Base-by-base conservation (phyloP, 2,329 filamentous ascomycete species). In the Fusarium nanum region DNA sequence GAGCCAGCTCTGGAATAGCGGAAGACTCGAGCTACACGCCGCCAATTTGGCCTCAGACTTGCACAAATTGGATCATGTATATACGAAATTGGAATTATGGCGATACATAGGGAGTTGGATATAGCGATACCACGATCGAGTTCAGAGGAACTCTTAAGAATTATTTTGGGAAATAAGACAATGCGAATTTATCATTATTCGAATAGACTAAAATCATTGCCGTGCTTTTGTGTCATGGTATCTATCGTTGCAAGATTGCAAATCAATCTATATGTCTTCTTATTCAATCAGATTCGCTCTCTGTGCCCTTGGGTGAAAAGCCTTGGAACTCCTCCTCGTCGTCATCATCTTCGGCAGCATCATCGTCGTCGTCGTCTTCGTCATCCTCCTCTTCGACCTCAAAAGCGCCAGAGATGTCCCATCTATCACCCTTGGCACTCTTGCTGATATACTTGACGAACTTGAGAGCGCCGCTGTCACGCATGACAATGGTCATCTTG, bases 371-470 rank as follows among this genome's bases (percentile, higher is more conserved):
- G 2, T 79, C 81, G 0, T 81, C 76, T 81, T 81, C 81, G 1
- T 81, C 83, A 2, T 86, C 86, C 40, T 83, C 78, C 62, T 88
- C 86, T 68, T 87, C 86, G 32, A 97, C 91, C 25, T 91, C 93
- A 78, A 92, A 93, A 34, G 89, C 89, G 1, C 90, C 96, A 48
- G 89, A 91, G 52, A 98, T 85, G 81, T 99, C 96, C 93, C 94
- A 98, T 45, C 96, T 87, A 81, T 98, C 96, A 1, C 96, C 96
- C 76, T 88, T 88, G 10, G 96, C 96, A 53, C 86, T 88, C 64
- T 86, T 86, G 80, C 92, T 97, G 23, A 99, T 92, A 79, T 98
- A 99, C 84, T 98, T 99, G 76, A 98, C 94, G 78, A 99, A 99
- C 78, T 93, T 91, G 77, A 99, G 84, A 16, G 92, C 91, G 16